These are phyloP conservation scores for Hippophae rhamnoides DNA, from an alignment of 306 rosid genomes.

Conservation along the genomic window DNA sequence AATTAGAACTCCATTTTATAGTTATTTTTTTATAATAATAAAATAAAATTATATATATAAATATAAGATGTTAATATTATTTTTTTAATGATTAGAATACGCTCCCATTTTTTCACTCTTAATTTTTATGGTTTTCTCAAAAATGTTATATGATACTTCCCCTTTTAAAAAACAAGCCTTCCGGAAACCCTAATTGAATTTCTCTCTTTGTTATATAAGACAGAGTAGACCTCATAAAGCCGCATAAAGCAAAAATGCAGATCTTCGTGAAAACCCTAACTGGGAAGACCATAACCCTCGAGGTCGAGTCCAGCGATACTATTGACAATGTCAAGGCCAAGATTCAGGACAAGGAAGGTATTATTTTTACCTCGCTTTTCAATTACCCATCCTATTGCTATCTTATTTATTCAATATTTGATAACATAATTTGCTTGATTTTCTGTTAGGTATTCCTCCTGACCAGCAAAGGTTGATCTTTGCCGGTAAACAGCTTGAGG, in stretches of 20 bases:
- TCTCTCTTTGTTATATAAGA: no score
- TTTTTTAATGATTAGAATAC: no score
- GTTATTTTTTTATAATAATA: no score
- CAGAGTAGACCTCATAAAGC: no score
- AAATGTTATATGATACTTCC: no score
- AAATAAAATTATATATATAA: no score
- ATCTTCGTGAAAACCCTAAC: conserved; percentile 97
- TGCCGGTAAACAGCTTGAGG: conserved; percentile 96
- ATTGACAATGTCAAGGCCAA: conserved; percentile 87
- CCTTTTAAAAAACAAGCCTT: no score
- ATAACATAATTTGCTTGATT: no score
- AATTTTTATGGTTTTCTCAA: no score
- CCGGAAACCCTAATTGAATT: not conserved
- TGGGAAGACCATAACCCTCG: conserved; percentile 95
- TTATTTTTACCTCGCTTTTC: not conserved
- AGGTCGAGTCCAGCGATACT: conserved; percentile 93
- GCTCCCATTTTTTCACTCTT: no score
- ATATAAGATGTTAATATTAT: no score
- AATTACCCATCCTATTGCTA: not conserved
- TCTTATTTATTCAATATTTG: not conserved
- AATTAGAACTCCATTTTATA: no score
- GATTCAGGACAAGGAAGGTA: conserved; percentile 97
- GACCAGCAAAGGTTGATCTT: conserved; percentile 96
- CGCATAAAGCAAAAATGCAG: conserved; percentile 45
- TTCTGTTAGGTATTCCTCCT: conserved; percentile 68